A percentile compares a stretch with the other conserved stretches of the same genome.
Evolutionary conservation across 139 green algal species (phyloP).

Genomic region (Chlamydomonas sp.): DNA sequence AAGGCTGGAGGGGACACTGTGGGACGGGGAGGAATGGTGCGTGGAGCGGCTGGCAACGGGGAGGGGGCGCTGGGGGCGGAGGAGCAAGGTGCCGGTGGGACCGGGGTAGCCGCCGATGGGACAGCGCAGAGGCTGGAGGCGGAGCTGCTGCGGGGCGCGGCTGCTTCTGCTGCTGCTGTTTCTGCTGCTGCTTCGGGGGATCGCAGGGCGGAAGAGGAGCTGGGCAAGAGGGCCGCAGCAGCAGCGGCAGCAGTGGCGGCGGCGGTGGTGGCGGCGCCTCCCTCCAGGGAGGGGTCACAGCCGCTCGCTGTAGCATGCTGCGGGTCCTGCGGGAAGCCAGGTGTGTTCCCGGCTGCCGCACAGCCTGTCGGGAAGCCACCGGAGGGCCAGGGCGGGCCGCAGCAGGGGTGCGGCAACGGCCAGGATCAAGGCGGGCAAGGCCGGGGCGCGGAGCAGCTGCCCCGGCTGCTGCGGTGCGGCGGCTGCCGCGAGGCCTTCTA

Average conservation of each 20-base stretch:
- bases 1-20: background rate
- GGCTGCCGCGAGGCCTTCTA: constrained; percentile 8
- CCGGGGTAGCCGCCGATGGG: background rate
- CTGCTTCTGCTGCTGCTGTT: background rate
- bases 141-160: constrained; percentile 2
- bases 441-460: background rate
- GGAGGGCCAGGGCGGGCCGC: too few relatives aligned
- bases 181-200: too few relatives aligned
- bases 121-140: background rate
- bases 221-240: background rate
- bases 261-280: background rate
- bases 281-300: background rate
- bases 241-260: background rate
- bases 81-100: background rate
- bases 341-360: too few relatives aligned
- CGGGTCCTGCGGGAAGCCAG: too few relatives aligned
- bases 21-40: too few relatives aligned
- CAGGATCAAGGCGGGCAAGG: background rate
- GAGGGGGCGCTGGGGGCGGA: too few relatives aligned
- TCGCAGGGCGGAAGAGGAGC: too few relatives aligned
- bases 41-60: background rate
- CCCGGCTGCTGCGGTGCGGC: constrained; percentile 8
- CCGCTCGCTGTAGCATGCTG: too few relatives aligned
- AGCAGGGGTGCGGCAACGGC: background rate
- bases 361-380: too few relatives aligned